Evolutionary conservation across 2,329 filamentous ascomycete species (phyloP), one percentile per base, ranked within the genome.

Genomic region (Pseudogymnoascus verrucosus): DNA sequence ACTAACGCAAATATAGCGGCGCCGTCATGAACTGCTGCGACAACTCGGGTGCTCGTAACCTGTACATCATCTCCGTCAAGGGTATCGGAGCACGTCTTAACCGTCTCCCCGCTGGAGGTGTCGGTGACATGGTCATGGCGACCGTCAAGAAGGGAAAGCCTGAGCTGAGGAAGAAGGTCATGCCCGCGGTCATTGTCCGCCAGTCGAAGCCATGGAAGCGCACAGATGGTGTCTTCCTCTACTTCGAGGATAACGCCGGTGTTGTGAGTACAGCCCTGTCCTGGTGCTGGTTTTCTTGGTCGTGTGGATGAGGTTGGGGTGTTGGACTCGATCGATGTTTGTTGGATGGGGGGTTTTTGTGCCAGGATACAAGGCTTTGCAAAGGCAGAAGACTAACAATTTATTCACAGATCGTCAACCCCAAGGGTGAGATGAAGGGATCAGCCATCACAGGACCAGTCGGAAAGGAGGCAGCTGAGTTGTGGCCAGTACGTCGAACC

Each of bases 101-200:
- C 89, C 88, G 93, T 80, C 87, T 99, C 77, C 93, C 93, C 74
- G 93, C 95, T 76, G 95, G 90, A 74, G 95, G 95, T 87, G 93
- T 97, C 75, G 95, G 95, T 76, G 95, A 98, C 86, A 98, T 98
- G 95, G 95, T 98, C 78, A 98, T 99, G 93, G 93, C 93, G 72
- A 98, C 95, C 72, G 95, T 98, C 84, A 98, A 99, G 91, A 98
- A 99, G 91, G 95, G 96, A 84, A 99, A 99, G 91, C 96, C 96
- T 70, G 96, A 99, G 84, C 85, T 99, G 78, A 88, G 96, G 82
- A 99, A 99, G 91, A 99, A 99, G 90, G 95, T 99, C 81, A 96
- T 99, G 92, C 95, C 95, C 74, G 95, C 95, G 76, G 93, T 99
- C 78, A 95, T 99, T 78, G 93, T 98, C 79, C 86, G 95, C 80